A percentile compares a stretch with the other conserved stretches of the same genome.
phyloP scores from a whole-genome alignment of 1,139 yeast species.

The Komagataea norvegica region DNA sequence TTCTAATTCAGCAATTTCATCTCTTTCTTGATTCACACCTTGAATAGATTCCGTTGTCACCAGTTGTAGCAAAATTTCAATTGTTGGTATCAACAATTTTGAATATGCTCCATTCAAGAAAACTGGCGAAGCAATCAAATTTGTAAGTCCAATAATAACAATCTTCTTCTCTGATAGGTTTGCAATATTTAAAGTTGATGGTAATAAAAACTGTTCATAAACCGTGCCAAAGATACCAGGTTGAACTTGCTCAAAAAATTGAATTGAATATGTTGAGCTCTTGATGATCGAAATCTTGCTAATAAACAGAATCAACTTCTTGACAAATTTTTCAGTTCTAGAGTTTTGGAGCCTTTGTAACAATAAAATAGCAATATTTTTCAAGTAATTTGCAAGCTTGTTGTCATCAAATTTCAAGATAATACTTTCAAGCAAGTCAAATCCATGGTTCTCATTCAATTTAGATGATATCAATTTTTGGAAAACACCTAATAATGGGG shows the following conservation, averaged over 20 bases:
- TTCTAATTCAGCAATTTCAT: slow-evolving; percentile 34
- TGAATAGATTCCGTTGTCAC: slow-evolving; percentile 31
- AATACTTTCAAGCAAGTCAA: slow-evolving; percentile 75
- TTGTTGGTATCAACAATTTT: slow-evolving; percentile 42
- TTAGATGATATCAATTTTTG: slow-evolving; percentile 88
- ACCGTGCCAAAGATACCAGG: slow-evolving; percentile 53
- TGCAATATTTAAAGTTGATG: slow-evolving; percentile 60
- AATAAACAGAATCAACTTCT: slow-evolving; percentile 64
- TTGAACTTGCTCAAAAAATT: slow-evolving; percentile 38
- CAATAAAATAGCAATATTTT: slow-evolving; percentile 70
- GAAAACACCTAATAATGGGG: slow-evolving; percentile 92
- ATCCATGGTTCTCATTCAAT: slow-evolving; percentile 73
- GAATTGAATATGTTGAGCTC: slow-evolving; percentile 38
- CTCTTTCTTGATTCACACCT: slow-evolving; percentile 30
- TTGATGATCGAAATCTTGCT: slow-evolving; percentile 41
- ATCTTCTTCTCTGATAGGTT: slow-evolving; percentile 73
- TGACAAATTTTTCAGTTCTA: slow-evolving; percentile 76
- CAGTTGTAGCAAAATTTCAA: slow-evolving; percentile 50
- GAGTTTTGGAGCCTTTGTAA: slow-evolving; percentile 77
- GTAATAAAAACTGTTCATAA: slow-evolving; percentile 57
- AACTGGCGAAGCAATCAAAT: slow-evolving; percentile 34
- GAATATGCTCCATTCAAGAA: slow-evolving; percentile 41
- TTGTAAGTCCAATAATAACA: slow-evolving; percentile 67
- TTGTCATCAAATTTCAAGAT: slow-evolving; percentile 52
- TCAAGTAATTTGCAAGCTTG: slow-evolving; percentile 50